Percentiles rank a stretch among this genome's conserved stretches.
These are phyloP conservation scores for Curvularia hawaiiensis DNA, from an alignment of 2,329 filamentous ascomycete species.

Conservation along the genomic window DNA sequence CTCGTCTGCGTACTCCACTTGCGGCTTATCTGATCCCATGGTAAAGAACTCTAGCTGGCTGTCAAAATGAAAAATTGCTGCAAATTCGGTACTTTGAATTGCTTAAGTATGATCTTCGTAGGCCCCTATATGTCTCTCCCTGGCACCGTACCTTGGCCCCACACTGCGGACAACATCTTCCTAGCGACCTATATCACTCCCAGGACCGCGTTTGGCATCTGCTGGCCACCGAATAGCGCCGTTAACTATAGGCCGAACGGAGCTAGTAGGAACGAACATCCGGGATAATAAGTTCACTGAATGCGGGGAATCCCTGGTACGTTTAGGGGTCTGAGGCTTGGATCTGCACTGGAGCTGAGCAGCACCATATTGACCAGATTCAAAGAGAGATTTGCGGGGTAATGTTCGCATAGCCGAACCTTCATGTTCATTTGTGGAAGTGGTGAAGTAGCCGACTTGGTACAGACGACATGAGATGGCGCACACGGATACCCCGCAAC, in stretches of 20 bases:
- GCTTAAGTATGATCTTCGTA: background rate
- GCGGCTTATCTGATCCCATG: background rate
- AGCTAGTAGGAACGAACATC: background rate
- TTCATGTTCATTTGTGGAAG: background rate
- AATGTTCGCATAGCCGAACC: background rate
- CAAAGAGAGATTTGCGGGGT: background rate
- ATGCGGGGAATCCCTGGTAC: background rate
- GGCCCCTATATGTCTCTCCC: background rate
- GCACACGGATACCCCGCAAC: slow-evolving; percentile 19
- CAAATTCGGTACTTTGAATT: background rate
- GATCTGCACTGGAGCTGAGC: background rate
- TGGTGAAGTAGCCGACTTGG: background rate
- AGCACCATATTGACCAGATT: background rate
- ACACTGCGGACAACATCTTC: background rate
- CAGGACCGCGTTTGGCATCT: background rate
- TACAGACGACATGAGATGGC: background rate
- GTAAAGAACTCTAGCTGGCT: background rate
- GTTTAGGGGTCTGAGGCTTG: background rate
- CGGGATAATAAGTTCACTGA: background rate
- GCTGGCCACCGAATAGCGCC: background rate
- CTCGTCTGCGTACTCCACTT: background rate
- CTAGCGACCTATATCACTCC: background rate
- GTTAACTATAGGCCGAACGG: background rate
- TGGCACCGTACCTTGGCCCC: background rate
- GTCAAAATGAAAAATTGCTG: background rate